These are phyloP conservation scores for Pseudophaeomoniella oleicola DNA, from an alignment of 2,329 filamentous ascomycete species.

Conservation along the genomic window DNA sequence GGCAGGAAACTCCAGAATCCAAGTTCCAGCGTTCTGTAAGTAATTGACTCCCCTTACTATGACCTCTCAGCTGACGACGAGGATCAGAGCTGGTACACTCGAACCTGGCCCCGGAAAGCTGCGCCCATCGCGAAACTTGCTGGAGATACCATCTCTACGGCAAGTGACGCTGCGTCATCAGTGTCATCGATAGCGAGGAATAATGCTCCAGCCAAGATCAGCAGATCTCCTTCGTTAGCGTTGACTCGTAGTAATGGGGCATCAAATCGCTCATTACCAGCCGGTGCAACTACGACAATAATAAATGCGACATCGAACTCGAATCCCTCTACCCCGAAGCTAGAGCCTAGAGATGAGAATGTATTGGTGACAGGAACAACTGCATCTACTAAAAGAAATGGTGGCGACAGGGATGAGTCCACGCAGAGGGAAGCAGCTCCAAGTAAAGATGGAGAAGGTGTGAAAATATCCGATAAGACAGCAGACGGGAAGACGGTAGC, in stretches of 20 bases:
- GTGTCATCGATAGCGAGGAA: slow-evolving; percentile 17
- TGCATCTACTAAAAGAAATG: too few species aligned
- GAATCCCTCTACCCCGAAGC: slow-evolving; percentile 16
- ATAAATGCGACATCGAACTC: slow-evolving; percentile 29
- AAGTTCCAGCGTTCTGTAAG: background rate
- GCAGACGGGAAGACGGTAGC: too few species aligned
- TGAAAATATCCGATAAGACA: slow-evolving; percentile 9
- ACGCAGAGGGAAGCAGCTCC: too few species aligned
- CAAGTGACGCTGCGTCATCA: slow-evolving; percentile 22
- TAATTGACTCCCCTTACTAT: background rate
- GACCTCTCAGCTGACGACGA: background rate
- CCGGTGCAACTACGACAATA: slow-evolving; percentile 27
- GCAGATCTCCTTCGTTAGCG: slow-evolving; percentile 22
- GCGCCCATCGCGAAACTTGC: slow-evolving; percentile 33
- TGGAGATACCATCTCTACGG: slow-evolving; percentile 32
- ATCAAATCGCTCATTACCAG: slow-evolving; percentile 29
- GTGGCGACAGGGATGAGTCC: too few species aligned
- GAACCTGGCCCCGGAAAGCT: slow-evolving; percentile 33
- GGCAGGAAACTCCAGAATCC: background rate
- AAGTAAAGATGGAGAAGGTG: too few species aligned
- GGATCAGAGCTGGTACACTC: slow-evolving; percentile 28
- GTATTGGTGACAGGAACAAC: too few species aligned
- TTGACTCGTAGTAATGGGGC: slow-evolving; percentile 24
- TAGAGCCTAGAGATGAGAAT: slow-evolving; percentile 5
- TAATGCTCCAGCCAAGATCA: slow-evolving; percentile 13